phyloP scores from a whole-genome alignment of 176 grass and related monocot genomes.

The Aegilops speltoides region DNA sequence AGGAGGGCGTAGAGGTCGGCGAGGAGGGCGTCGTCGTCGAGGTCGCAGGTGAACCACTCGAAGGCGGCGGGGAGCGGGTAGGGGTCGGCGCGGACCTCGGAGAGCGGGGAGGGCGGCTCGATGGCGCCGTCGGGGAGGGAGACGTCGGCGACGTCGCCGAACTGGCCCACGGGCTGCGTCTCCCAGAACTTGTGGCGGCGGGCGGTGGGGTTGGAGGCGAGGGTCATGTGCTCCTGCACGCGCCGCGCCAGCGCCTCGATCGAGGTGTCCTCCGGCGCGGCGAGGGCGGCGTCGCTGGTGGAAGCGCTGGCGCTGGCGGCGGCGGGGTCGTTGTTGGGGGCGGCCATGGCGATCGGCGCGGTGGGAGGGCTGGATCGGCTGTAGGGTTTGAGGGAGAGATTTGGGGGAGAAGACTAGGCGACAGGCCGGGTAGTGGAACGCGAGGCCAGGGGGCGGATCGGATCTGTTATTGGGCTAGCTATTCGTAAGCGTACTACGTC shows the following conservation, averaged over 20 bases:
- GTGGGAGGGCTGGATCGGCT: conserved; percentile 35
- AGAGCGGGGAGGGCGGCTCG: conserved; percentile 66
- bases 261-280: conserved; percentile 34
- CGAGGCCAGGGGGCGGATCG: neutral
- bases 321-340: conserved; percentile 34
- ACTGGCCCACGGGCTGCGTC: conserved; percentile 95
- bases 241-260: conserved; percentile 74
- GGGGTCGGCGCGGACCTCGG: conserved; percentile 86
- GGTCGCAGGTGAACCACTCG: conserved; percentile 98
- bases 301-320: conserved; percentile 9
- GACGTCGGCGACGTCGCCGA: conserved; percentile 59
- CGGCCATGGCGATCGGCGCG: conserved; percentile 51
- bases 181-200: conserved; percentile 97
- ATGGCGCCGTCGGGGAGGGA: conserved; percentile 74
- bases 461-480: conserved; percentile 42
- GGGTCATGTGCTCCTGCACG: conserved; percentile 72
- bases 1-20: conserved; percentile 85
- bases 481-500: neutral
- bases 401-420: conserved; percentile 20
- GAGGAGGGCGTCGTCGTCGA: conserved; percentile 80
- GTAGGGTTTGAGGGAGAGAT: conserved; percentile 47
- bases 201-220: conserved; percentile 42
- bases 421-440: conserved; percentile 16
- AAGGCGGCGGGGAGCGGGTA: conserved; percentile 84
- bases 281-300: neutral